Base-by-base conservation (phyloP, 2,329 filamentous ascomycete genomes). In the Calonectria naviculata region DNA sequence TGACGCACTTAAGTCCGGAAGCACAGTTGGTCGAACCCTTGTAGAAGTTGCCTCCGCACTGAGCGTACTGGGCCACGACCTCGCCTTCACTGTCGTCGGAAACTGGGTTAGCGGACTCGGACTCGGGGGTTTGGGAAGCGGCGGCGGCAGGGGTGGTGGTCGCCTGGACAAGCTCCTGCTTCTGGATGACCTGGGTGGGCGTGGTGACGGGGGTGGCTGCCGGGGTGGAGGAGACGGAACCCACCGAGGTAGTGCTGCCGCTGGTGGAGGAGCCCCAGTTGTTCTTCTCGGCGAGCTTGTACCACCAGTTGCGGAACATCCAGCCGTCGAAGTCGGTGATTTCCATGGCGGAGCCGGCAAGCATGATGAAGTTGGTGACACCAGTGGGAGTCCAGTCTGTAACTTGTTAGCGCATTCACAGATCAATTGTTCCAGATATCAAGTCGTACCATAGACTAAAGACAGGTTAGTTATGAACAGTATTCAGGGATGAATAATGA, bases 301-400 rank as follows among this genome's bases (percentile, higher is more conserved):
- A 79, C 84, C 84, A 87, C 84, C 84, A 87, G 74, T 87, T 84
- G 24, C 85, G 80, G 58, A 82, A 78, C 85, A 87, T 87, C 85
- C 85, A 87, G 31, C 83, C 84, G 69, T 87, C 85, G 65, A 87
- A 87, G 47, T 87, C 84, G 5, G 85, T 87, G 54, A 87, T 82
- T 60, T 80, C 73, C 36, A 75, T 80, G 0, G 85, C 79, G 46
- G 82, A 81, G 5, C 85, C 85, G 26, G 85, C 83, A 46, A 82
- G 74, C 85, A 87, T 87, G 70, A 87, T 82, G 75, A 87, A 87
- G 73, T 82, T 84, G 19, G 77, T 76, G 12, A 84, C 73, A 6
- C 84, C 84, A 1, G 79, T 80, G 0, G 85, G 85, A 5, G 81
- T 84, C 84, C 84, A 87, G 77, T 86, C 84, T 72, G 82, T 83